Percentiles rank a stretch among this genome's conserved stretches.
Conservation (phyloP, 805 yeast species). For the Candida sakaeoensis region DNA sequence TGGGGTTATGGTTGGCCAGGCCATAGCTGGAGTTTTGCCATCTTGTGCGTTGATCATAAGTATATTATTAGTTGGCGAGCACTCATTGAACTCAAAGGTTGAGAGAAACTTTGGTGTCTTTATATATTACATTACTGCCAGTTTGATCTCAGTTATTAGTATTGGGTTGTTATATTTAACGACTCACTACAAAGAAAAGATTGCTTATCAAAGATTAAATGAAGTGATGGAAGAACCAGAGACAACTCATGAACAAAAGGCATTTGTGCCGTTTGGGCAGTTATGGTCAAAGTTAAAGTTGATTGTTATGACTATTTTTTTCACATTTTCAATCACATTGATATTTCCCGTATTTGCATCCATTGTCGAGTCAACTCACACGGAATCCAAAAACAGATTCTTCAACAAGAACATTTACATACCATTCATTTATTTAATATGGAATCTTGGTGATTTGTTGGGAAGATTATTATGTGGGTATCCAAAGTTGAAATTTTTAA, state of each 20-base stretch:
- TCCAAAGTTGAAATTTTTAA: slow-evolving; percentile 29
- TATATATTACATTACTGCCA: slow-evolving; percentile 49
- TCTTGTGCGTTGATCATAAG: slow-evolving; percentile 63
- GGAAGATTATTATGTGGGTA: slow-evolving; percentile 73
- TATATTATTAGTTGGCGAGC: slow-evolving; percentile 40
- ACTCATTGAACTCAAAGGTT: slow-evolving; percentile 18
- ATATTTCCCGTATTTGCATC: slow-evolving; percentile 90
- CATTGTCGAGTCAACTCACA: slow-evolving; percentile 49
- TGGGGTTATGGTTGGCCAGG: slow-evolving; percentile 92
- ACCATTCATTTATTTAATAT: slow-evolving; percentile 74
- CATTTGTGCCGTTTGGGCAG: slow-evolving; percentile 54
- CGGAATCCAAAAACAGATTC: slow-evolving; percentile 27
- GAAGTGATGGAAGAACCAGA: slow-evolving; percentile 13
- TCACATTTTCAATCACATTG: slow-evolving; percentile 70
- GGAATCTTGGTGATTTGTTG: slow-evolving; percentile 86
- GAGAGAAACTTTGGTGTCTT: slow-evolving; percentile 40
- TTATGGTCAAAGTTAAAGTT: slow-evolving; percentile 61
- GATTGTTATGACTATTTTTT: slow-evolving; percentile 66
- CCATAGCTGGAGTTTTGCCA: slow-evolving; percentile 90
- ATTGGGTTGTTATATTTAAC: slow-evolving; percentile 37
- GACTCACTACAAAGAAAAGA: slow-evolving; percentile 23
- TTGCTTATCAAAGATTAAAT: slow-evolving; percentile 18
- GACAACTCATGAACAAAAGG: slow-evolving; percentile 16
- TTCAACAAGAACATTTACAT: slow-evolving; percentile 50
- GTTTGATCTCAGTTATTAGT: slow-evolving; percentile 42